Evolutionary conservation across 768 basidiomycete species (phyloP).

Genomic region (Cubamyces lactineus): DNA sequence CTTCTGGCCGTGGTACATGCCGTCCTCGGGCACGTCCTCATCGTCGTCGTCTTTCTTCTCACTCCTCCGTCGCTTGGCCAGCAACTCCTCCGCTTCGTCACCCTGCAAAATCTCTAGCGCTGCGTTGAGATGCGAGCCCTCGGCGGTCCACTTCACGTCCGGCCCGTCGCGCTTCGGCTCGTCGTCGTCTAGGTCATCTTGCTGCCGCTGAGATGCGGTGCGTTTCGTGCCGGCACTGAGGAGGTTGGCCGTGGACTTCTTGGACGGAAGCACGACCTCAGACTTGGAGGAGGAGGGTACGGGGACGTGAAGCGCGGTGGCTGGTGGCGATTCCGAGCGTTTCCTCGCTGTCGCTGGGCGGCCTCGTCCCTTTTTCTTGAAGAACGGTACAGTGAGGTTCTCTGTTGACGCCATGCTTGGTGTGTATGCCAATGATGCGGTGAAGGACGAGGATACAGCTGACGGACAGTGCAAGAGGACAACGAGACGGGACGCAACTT

Average conservation of each 20-base stretch:
- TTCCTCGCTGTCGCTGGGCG: constrained; percentile 78
- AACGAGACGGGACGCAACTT: not conserved
- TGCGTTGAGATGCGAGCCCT: constrained; percentile 73
- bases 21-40: constrained; percentile 73
- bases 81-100: constrained; percentile 76
- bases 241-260: constrained; percentile 68
- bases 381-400: constrained; percentile 73
- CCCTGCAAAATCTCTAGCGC: constrained; percentile 80
- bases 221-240: constrained; percentile 80
- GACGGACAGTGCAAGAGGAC: not conserved
- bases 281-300: constrained; percentile 53
- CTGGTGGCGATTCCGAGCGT: constrained; percentile 69
- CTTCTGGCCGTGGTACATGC: constrained; percentile 82
- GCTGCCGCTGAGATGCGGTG: constrained; percentile 51
- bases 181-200: constrained; percentile 58
- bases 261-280: constrained; percentile 76
- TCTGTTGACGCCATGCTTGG: constrained; percentile 24
- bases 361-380: constrained; percentile 84
- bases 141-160: constrained; percentile 78
- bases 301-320: constrained; percentile 32
- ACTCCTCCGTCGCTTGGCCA: constrained; percentile 68
- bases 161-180: constrained; percentile 51
- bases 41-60: constrained; percentile 57
- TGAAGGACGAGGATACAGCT: not conserved
- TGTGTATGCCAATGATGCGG: no score